phyloP scores from a whole-genome alignment of 208 protist genomes.

The Leishmania gerbilli region DNA sequence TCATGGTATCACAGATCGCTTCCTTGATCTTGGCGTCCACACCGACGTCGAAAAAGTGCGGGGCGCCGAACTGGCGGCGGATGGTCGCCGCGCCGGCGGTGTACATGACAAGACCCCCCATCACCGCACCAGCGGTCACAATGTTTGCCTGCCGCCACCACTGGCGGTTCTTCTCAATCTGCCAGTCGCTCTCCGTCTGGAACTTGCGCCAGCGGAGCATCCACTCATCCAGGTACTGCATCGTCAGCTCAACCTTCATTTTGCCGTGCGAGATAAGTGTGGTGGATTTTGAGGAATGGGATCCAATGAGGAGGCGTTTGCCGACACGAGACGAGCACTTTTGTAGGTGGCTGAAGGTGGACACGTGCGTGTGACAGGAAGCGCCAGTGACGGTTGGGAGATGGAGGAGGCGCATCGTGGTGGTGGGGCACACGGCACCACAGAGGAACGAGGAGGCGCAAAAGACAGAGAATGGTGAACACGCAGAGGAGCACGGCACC shows the following conservation, averaged over 20 bases:
- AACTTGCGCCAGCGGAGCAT: constrained; percentile 92
- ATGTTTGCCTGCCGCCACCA: constrained; percentile 82
- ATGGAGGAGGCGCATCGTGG: not conserved
- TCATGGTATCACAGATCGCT: constrained; percentile 52
- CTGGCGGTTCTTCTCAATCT: constrained; percentile 87
- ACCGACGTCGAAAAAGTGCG: constrained; percentile 89
- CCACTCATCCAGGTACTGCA: constrained; percentile 92
- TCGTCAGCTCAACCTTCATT: constrained; percentile 85
- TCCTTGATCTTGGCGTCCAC: constrained; percentile 75
- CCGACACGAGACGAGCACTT: not conserved
- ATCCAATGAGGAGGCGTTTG: not conserved
- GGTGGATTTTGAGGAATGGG: not conserved
- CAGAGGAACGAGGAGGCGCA: constrained; percentile 1
- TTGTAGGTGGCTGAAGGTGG: not conserved
- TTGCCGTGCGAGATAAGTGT: not conserved
- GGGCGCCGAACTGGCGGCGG: constrained; percentile 76
- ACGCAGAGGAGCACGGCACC: not conserved
- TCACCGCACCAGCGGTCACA: constrained; percentile 41
- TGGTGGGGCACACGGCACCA: not conserved
- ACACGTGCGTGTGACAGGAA: not conserved
- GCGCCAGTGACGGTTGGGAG: not conserved
- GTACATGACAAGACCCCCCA: constrained; percentile 58
- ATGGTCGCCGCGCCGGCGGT: constrained; percentile 77
- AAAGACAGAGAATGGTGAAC: not conserved
- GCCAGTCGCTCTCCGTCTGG: constrained; percentile 90